These are phyloP conservation scores for Dioscorea alata DNA, from an alignment of 106 monocot species.

Conservation along the genomic window DNA sequence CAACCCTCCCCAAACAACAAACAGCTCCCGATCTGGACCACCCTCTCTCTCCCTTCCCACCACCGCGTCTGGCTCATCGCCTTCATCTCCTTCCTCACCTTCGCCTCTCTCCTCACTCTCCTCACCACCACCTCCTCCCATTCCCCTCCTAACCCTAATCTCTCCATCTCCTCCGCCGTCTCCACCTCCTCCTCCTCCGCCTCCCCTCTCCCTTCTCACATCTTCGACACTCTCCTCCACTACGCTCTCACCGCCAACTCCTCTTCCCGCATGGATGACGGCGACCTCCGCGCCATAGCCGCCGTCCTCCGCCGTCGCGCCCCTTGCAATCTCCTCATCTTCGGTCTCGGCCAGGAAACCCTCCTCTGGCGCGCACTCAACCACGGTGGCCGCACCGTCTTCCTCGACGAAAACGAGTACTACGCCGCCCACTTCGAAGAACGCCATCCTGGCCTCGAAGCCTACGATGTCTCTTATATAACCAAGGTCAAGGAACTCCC, in stretches of 20 bases:
- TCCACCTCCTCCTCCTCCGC: neutral
- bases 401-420: conserved; percentile 83
- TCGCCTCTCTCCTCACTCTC: conserved; percentile 24
- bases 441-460: conserved; percentile 63
- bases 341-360: conserved; percentile 76
- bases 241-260: conserved; percentile 45
- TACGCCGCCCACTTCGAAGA: conserved; percentile 57
- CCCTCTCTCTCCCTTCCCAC: conserved; percentile 1
- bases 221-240: conserved; percentile 59
- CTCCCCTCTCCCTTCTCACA: conserved; percentile 5
- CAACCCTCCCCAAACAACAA: conserved; percentile 24
- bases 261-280: conserved; percentile 46
- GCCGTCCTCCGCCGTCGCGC: conserved; percentile 42
- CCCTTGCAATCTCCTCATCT: conserved; percentile 81
- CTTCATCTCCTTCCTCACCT: conserved; percentile 38
- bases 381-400: conserved; percentile 84
- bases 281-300: conserved; percentile 51
- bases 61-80: conserved; percentile 44
- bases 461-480: conserved; percentile 71
- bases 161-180: neutral
- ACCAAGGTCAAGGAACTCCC: conserved; percentile 55
- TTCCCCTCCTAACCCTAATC: neutral
- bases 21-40: neutral
- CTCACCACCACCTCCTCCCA: conserved; percentile 17
- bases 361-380: conserved; percentile 81